Percentiles rank a stretch among this genome's conserved stretches.
Evolutionary conservation across 1,139 yeast genomes (phyloP).

Genomic region (Yamadazyma siamensis): DNA sequence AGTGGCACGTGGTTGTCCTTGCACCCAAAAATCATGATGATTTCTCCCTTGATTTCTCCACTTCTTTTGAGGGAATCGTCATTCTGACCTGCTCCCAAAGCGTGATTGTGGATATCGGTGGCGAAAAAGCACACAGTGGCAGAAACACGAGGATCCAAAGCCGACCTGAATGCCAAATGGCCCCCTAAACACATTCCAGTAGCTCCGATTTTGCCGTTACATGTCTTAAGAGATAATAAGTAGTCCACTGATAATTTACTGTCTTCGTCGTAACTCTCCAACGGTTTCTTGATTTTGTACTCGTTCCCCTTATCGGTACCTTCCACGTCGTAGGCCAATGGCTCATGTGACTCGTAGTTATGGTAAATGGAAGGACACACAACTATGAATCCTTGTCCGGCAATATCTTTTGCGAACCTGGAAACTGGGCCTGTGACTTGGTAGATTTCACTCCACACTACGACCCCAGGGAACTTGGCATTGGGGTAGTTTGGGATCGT

Average conservation of each 20-base stretch:
- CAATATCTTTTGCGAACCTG: constrained; percentile 73
- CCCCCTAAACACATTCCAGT: constrained; percentile 91
- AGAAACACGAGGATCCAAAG: constrained; percentile 59
- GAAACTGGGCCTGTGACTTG: constrained; percentile 81
- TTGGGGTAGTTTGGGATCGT: constrained; percentile 66
- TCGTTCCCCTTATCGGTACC: constrained; percentile 77
- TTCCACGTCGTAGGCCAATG: constrained; percentile 65
- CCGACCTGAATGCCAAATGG: constrained; percentile 73
- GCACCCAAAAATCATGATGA: constrained; percentile 71
- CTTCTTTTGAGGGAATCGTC: constrained; percentile 65
- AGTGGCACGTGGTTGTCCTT: constrained; percentile 80
- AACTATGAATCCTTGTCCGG: constrained; percentile 75
- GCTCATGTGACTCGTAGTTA: constrained; percentile 61
- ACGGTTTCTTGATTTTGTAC: constrained; percentile 64
- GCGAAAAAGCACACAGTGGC: constrained; percentile 80
- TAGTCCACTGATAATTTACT: constrained; percentile 62
- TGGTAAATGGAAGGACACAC: constrained; percentile 80
- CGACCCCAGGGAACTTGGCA: constrained; percentile 77
- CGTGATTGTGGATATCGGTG: constrained; percentile 70
- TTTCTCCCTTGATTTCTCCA: constrained; percentile 54
- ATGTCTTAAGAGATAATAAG: constrained; percentile 53
- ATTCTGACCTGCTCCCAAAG: constrained; percentile 59
- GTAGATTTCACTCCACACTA: constrained; percentile 77
- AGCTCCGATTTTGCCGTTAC: constrained; percentile 73
- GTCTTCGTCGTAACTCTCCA: constrained; percentile 77